A percentile compares a stretch with the other conserved stretches of the same genome.
phyloP scores from a whole-genome alignment of 73 alveolate species.

The Tetrahymena borealis region DNA sequence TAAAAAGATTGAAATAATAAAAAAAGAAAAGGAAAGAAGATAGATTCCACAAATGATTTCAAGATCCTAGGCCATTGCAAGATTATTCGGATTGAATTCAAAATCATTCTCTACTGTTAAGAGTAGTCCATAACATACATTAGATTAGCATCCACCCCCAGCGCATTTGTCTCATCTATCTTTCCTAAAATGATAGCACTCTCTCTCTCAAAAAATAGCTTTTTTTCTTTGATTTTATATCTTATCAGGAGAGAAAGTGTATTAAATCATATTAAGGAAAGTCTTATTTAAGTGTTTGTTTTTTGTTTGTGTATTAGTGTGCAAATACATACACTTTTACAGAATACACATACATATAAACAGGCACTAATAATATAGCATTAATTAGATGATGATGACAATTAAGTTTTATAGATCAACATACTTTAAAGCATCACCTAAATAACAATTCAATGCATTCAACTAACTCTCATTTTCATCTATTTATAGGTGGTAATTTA shows the following conservation, averaged over 20 bases:
- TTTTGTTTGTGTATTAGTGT: background rate
- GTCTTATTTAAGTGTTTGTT: background rate
- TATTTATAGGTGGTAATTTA: background rate
- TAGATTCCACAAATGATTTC: background rate
- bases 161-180: background rate
- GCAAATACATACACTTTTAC: too few species aligned
- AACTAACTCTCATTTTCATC: background rate
- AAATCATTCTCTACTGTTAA: background rate
- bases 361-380: too few species aligned
- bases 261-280: background rate
- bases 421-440: too few species aligned
- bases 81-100: background rate
- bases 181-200: background rate
- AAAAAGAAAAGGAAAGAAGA: slow-evolving; percentile 1
- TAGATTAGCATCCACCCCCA: background rate
- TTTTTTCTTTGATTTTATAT: background rate
- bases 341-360: too few species aligned
- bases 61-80: background rate
- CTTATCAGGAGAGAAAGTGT: background rate
- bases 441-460: too few species aligned
- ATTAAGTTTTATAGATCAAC: too few species aligned
- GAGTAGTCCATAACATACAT: background rate
- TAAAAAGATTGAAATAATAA: background rate
- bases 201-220: background rate
- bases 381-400: too few species aligned